Evolutionary conservation across 2,329 filamentous ascomycete species (phyloP).

Genomic region (Beauveria bassiana): DNA sequence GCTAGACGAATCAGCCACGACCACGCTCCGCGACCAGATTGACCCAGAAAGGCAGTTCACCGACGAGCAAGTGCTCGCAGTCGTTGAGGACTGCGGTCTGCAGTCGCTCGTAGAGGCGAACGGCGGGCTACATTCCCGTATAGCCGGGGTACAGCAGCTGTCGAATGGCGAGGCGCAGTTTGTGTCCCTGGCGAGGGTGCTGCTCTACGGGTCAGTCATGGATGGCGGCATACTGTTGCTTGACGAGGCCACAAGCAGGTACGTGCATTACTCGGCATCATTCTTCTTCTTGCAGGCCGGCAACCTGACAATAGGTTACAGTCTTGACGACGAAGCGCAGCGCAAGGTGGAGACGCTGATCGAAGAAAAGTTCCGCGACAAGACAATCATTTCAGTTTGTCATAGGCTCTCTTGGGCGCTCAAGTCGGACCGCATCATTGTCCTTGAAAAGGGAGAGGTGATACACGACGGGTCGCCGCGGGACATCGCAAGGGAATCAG

Average conservation of each 20-base stretch:
- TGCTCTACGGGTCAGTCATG: background rate
- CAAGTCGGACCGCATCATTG: slow-evolving; percentile 5
- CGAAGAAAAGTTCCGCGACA: background rate
- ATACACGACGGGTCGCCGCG: background rate
- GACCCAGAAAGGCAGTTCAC: background rate
- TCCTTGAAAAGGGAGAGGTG: background rate
- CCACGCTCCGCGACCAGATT: background rate
- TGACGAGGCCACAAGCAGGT: slow-evolving; percentile 1
- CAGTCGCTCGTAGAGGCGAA: background rate
- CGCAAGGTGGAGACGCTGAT: background rate
- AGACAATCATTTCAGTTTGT: background rate
- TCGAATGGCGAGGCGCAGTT: background rate
- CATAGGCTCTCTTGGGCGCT: slow-evolving; percentile 1
- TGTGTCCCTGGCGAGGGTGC: background rate
- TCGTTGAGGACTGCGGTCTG: background rate
- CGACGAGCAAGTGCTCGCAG: background rate
- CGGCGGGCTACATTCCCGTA: background rate
- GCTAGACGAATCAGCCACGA: background rate
- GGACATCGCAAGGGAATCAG: background rate
- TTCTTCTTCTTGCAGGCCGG: no score
- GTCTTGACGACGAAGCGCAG: background rate
- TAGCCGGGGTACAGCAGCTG: background rate
- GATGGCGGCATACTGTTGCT: background rate
- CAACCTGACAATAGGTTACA: background rate
- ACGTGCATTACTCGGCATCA: no score